Percentiles rank a stretch among this genome's conserved stretches.
Evolutionary conservation across 371 early-diverging fungal genomes (phyloP).

Genomic region (Mortierella sp.): DNA sequence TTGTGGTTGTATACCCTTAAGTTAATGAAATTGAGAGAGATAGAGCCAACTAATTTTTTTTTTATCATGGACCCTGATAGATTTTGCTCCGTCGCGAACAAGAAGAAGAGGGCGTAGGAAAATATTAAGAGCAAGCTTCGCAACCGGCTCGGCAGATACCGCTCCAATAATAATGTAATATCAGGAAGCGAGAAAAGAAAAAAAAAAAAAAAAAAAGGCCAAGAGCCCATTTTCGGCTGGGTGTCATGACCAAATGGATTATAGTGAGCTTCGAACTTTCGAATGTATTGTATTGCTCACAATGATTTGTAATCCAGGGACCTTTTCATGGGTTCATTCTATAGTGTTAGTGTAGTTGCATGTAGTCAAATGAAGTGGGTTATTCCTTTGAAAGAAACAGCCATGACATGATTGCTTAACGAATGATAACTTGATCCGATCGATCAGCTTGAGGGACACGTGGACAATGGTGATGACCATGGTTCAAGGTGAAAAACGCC

Average conservation of each 20-base stretch:
- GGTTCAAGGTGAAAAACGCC: too few relatives aligned
- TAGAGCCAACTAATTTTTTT: too few relatives aligned
- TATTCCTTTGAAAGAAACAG: neutral
- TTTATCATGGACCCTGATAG: constrained; percentile 8
- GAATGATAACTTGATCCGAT: constrained; percentile 4
- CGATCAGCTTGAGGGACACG: neutral
- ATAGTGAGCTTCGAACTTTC: too few relatives aligned
- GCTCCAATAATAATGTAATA: neutral
- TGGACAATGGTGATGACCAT: too few relatives aligned
- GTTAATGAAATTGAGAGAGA: neutral
- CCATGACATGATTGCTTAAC: neutral
- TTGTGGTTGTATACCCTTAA: neutral
- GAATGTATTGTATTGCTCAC: neutral
- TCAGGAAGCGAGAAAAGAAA: too few relatives aligned
- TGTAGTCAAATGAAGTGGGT: neutral
- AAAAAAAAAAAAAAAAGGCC: neutral
- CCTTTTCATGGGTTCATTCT: neutral
- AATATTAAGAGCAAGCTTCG: neutral
- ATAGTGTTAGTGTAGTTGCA: neutral
- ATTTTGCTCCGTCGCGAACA: constrained; percentile 28
- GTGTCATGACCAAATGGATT: neutral
- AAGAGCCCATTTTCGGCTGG: neutral
- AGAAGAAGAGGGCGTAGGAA: constrained; percentile 18
- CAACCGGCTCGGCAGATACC: constrained; percentile 3
- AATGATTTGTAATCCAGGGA: constrained; percentile 4